Evolutionary conservation across 495 filamentous ascomycete genomes (phyloP).

Genomic region (Neurospora sp.): DNA sequence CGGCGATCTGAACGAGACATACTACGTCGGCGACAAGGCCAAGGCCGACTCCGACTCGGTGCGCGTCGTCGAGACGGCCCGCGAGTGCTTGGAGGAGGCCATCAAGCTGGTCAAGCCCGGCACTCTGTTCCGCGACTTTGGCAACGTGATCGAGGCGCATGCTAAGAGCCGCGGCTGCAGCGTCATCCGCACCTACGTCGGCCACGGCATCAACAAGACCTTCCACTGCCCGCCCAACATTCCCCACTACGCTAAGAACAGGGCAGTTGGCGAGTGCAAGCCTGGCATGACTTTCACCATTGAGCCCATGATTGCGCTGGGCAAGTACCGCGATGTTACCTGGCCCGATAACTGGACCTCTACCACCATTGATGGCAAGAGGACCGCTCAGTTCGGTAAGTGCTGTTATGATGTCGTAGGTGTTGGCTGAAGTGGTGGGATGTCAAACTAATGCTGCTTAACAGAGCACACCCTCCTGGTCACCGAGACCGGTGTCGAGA

Average conservation of each 20-base stretch:
- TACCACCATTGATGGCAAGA: conserved; percentile 68
- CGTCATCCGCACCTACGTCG: conserved; percentile 82
- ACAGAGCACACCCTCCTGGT: conserved; percentile 88
- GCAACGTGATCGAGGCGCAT: conserved; percentile 75
- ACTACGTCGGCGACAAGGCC: conserved; percentile 75
- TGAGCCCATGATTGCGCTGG: conserved; percentile 83
- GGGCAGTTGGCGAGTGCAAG: conserved; percentile 78
- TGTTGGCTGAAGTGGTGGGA: not conserved
- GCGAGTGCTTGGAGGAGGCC: conserved; percentile 72
- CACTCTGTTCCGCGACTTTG: conserved; percentile 73
- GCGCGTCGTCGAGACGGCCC: conserved; percentile 72
- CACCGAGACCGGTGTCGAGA: conserved; percentile 86
- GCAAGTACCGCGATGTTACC: conserved; percentile 68
- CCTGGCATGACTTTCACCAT: conserved; percentile 90
- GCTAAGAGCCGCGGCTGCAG: conserved; percentile 70
- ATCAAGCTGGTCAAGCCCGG: conserved; percentile 81
- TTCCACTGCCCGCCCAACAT: conserved; percentile 82
- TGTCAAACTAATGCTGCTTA: not conserved
- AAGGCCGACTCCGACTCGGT: conserved; percentile 65
- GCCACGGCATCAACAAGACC: conserved; percentile 75
- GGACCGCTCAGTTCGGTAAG: conserved; percentile 72
- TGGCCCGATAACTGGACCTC: conserved; percentile 93
- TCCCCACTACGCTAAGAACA: conserved; percentile 84
- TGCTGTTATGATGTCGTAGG: not conserved
- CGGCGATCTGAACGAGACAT: conserved; percentile 85